Evolutionary conservation across 805 yeast species (phyloP).

Genomic region (Barnettozyma sp.): DNA sequence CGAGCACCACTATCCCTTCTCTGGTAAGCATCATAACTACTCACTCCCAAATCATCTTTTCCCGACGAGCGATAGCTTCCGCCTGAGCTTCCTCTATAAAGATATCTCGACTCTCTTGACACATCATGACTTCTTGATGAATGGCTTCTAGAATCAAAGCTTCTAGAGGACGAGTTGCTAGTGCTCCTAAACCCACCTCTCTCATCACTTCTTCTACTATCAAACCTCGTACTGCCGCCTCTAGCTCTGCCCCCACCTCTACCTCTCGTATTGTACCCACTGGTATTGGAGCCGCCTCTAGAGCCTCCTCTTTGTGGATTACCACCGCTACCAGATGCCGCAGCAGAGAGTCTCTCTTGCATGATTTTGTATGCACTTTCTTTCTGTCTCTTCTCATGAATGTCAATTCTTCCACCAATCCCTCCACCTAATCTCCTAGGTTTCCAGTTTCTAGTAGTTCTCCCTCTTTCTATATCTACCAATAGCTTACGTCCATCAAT

Average conservation of each 20-base stretch:
- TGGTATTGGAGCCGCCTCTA: slow-evolving; percentile 9
- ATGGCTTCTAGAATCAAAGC: slow-evolving; percentile 18
- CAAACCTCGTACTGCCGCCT: slow-evolving; percentile 4
- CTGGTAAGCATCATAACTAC: background rate
- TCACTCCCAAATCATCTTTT: too few relatives aligned
- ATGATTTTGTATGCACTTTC: slow-evolving; percentile 7
- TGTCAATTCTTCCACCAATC: slow-evolving; percentile 75
- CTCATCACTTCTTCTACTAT: slow-evolving; percentile 10
- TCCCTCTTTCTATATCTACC: slow-evolving; percentile 69
- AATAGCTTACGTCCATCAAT: slow-evolving; percentile 48
- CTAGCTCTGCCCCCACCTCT: slow-evolving; percentile 10
- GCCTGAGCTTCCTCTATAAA: slow-evolving; percentile 4
- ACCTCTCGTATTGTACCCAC: slow-evolving; percentile 10
- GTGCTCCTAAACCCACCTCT: too few relatives aligned
- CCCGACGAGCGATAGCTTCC: slow-evolving; percentile 1
- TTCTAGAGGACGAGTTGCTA: too few relatives aligned
- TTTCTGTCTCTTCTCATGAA: slow-evolving; percentile 26
- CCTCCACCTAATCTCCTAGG: slow-evolving; percentile 87
- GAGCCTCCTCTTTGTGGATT: too few relatives aligned
- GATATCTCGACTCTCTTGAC: slow-evolving; percentile 7
- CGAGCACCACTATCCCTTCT: background rate
- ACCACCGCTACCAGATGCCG: too few relatives aligned
- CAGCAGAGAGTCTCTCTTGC: slow-evolving; percentile 9
- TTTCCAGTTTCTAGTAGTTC: slow-evolving; percentile 58
- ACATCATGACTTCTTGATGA: slow-evolving; percentile 6